Conservation (phyloP, 306 rosid species). For the Casuarina glauca region DNA sequence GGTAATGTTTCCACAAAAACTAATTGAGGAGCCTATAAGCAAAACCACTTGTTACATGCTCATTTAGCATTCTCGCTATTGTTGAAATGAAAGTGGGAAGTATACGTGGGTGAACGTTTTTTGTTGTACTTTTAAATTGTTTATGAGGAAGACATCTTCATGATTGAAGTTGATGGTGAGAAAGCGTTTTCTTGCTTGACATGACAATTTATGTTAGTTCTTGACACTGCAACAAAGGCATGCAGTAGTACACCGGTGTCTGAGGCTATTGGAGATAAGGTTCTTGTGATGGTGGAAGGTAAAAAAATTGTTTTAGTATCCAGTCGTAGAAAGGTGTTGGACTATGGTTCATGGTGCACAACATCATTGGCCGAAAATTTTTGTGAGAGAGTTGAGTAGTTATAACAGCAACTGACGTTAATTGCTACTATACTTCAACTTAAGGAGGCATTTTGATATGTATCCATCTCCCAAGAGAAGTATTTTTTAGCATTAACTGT, state of each 20-base stretch:
- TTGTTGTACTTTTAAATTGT: neutral
- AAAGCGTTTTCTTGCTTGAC: neutral
- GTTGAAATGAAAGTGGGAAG: neutral
- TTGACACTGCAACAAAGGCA: neutral
- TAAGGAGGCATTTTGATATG: neutral
- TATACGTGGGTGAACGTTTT: neutral
- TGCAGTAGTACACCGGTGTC: neutral
- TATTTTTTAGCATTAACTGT: neutral
- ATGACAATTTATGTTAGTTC: neutral
- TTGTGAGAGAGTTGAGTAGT: neutral
- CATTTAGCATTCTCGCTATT: slow-evolving; percentile 3
- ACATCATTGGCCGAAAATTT: slow-evolving; percentile 2
- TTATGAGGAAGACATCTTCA: neutral
- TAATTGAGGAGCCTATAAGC: neutral
- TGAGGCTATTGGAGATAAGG: neutral
- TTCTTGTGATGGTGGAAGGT: neutral
- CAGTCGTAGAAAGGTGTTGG: too few species aligned
- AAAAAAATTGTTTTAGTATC: too few species aligned
- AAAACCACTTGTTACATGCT: neutral
- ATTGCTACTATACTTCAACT: neutral
- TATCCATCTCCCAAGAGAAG: neutral
- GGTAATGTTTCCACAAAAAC: slow-evolving; percentile 37
- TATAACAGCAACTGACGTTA: neutral
- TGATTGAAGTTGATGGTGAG: neutral
- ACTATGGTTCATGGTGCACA: neutral